Evolutionary conservation across 768 basidiomycete genomes (phyloP).

Genomic region (Amanita phalloides): DNA sequence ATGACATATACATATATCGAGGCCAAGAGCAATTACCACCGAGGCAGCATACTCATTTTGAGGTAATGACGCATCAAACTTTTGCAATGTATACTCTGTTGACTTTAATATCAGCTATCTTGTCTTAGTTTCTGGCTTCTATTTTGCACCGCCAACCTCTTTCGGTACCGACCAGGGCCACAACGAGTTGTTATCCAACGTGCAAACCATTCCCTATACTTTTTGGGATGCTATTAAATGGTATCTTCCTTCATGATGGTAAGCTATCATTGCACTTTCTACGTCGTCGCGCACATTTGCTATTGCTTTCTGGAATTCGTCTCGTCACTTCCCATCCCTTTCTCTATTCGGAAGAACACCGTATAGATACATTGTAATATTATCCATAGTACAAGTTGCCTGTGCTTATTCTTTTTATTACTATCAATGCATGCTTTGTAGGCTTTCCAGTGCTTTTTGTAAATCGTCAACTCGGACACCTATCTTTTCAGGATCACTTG

Average conservation of each 20-base stretch:
- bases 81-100: neutral
- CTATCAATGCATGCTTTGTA: constrained; percentile 47
- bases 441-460: constrained; percentile 32
- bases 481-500: constrained; percentile 48
- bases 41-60: constrained; percentile 90
- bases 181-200: constrained; percentile 10
- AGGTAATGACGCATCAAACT: constrained; percentile 40
- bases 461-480: constrained; percentile 32
- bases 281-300: neutral
- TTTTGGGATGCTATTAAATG: constrained; percentile 28
- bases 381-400: constrained; percentile 2
- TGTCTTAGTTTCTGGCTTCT: constrained; percentile 87
- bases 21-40: constrained; percentile 96
- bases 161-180: constrained; percentile 28
- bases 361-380: constrained; percentile 3
- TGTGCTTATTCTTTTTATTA: constrained; percentile 5
- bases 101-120: constrained; percentile 53
- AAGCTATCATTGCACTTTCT: neutral
- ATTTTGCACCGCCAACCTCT: constrained; percentile 61
- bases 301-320: neutral
- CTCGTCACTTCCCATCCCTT: neutral
- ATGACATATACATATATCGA: constrained; percentile 99
- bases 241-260: constrained; percentile 22
- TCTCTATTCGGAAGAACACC: neutral
- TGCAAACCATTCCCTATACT: constrained; percentile 27